Percentiles rank a stretch among this genome's conserved stretches.
phyloP scores from a whole-genome alignment of 345 rosid species.

The Salix caprea region DNA sequence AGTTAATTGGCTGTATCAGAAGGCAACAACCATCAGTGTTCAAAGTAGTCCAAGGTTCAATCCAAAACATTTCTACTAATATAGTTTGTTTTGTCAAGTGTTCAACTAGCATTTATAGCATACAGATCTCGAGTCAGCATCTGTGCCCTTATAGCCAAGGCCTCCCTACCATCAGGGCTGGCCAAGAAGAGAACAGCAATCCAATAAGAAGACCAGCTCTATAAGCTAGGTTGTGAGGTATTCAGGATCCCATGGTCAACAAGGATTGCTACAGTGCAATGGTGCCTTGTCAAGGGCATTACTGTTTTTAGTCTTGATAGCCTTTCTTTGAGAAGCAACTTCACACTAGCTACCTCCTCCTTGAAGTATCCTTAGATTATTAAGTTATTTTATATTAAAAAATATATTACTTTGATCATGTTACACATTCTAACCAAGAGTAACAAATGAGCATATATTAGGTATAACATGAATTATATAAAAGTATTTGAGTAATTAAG shows the following conservation, averaged over 20 bases:
- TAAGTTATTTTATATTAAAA: no score
- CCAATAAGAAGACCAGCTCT: constrained; percentile 4
- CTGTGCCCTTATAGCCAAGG: constrained; percentile 8
- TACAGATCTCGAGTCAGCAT: not conserved
- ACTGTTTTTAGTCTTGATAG: constrained; percentile 11
- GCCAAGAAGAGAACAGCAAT: constrained; percentile 20
- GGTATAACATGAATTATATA: no score
- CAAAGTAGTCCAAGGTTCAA: not conserved
- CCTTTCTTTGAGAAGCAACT: not conserved
- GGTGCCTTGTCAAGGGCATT: constrained; percentile 16
- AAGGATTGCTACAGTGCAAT: constrained; percentile 15
- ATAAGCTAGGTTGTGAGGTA: not conserved
- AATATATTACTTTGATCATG: no score
- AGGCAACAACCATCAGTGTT: not conserved
- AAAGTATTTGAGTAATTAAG: no score
- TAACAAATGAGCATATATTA: no score
- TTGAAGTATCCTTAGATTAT: constrained; percentile 14
- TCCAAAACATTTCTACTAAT: not conserved
- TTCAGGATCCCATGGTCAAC: not conserved
- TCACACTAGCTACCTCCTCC: constrained; percentile 4
- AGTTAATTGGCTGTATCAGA: not conserved
- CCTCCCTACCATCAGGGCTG: constrained; percentile 16
- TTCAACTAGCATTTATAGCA: not conserved
- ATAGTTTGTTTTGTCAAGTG: not conserved
- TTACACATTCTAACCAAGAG: no score